Conservation (phyloP, 192 early-diverging fungal genomes). For the Dissophora globulifera region DNA sequence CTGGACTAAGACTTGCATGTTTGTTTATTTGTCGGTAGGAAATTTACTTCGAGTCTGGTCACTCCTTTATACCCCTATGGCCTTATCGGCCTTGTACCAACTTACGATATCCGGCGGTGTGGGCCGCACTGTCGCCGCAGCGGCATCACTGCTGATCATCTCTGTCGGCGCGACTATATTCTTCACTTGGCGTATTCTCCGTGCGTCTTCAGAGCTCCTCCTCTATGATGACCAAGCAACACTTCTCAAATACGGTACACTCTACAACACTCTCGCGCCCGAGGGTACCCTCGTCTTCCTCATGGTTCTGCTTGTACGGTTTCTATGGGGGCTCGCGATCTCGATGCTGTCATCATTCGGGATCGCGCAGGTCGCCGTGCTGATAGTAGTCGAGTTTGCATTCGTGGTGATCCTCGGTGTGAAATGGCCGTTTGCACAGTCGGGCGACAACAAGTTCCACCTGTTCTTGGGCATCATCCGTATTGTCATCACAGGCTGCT, state of each 20-base stretch:
- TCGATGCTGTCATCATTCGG: slow-evolving; percentile 57
- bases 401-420: slow-evolving; percentile 46
- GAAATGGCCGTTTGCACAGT: slow-evolving; percentile 55
- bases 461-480: slow-evolving; percentile 47
- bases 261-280: slow-evolving; percentile 60
- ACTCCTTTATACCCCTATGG: slow-evolving; percentile 56
- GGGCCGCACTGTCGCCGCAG: slow-evolving; percentile 25
- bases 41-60: slow-evolving; percentile 51
- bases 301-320: slow-evolving; percentile 40
- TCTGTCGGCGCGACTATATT: slow-evolving; percentile 50
- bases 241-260: slow-evolving; percentile 57
- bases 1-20: no score
- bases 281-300: slow-evolving; percentile 53
- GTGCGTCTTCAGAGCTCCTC: slow-evolving; percentile 47
- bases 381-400: slow-evolving; percentile 52
- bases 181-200: slow-evolving; percentile 52
- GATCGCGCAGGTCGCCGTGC: slow-evolving; percentile 53
- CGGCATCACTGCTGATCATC: slow-evolving; percentile 48
- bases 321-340: slow-evolving; percentile 52
- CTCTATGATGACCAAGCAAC: slow-evolving; percentile 55
- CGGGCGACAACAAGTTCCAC: slow-evolving; percentile 53
- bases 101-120: slow-evolving; percentile 51
- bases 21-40: slow-evolving; percentile 42
- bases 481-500: slow-evolving; percentile 50
- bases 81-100: slow-evolving; percentile 58